Base-by-base conservation (phyloP, 2,329 filamentous ascomycete species). In the Aspergillus pseudoglaucus region DNA sequence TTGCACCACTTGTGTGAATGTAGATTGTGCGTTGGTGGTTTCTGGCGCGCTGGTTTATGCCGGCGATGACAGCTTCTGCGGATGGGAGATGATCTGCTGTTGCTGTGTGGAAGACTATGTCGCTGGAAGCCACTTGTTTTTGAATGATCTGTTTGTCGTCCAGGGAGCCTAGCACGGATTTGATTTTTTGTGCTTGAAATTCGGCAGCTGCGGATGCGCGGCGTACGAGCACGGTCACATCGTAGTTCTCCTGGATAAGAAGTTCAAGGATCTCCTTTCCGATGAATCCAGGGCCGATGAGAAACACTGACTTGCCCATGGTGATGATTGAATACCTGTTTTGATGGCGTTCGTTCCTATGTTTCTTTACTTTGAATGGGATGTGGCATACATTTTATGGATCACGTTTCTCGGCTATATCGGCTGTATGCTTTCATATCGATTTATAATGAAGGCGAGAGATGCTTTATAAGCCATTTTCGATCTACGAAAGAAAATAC, bases 51-150 rank as follows among this genome's bases (percentile, higher is more conserved):
- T 67, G 53, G 42, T 64, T 53, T 44, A 78, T 56, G 6, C 73
- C 75, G 8, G 68, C 65, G 3, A 77, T 57, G 10, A 78, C 64
- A 14, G 74, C 72, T 53, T 73, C 53, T 1, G 66, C 74, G 10
- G 68, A 72, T 9, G 71, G 69, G 15, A 73, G 57, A 48, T 78
- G 67, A 58, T 78, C 75, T 3, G 74, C 73, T 3, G 73, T 75
- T 10, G 75, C 75, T 6, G 71, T 75, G 58, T 78, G 74, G 46
- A 78, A 62, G 33, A 72, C 60, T 7, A 75, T 69, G 44, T 78
- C 74, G 51, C 64, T 73, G 14, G 70, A 52, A 1, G 61, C 54
- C 12, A 61, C 63, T 51, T 76, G 70, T 1, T 37, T 37, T 37
- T 37, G 33, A 4, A 37, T 37, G 12, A 17, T 37, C 4, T n/a